Evolutionary conservation across 805 yeast species (phyloP).

Genomic region (Saturnispora saitoi): DNA sequence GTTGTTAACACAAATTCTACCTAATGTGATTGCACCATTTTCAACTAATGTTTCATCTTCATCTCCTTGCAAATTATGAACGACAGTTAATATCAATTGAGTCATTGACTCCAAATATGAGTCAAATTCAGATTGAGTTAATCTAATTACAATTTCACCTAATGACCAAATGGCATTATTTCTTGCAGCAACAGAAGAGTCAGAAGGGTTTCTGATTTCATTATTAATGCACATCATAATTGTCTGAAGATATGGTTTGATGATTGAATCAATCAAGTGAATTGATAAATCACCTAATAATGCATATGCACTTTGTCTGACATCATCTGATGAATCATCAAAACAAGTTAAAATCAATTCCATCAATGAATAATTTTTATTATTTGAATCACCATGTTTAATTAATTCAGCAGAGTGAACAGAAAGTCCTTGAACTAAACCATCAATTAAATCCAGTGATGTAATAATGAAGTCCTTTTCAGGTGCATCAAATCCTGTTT

Average conservation of each 20-base stretch:
- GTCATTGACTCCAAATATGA: constrained; percentile 49
- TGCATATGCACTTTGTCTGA: constrained; percentile 89
- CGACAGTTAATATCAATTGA: constrained; percentile 48
- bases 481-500: constrained; percentile 65
- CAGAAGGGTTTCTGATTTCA: constrained; percentile 50
- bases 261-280: constrained; percentile 37
- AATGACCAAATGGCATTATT: constrained; percentile 92
- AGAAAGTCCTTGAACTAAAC: constrained; percentile 83
- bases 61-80: constrained; percentile 37
- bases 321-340: constrained; percentile 72
- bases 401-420: constrained; percentile 50
- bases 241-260: constrained; percentile 40
- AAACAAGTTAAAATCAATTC: constrained; percentile 59
- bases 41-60: constrained; percentile 63
- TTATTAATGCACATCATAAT: constrained; percentile 59
- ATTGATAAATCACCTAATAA: constrained; percentile 84
- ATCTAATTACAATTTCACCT: constrained; percentile 73
- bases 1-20: constrained; percentile 64
- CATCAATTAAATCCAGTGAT: constrained; percentile 83
- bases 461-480: constrained; percentile 89
- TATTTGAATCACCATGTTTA: constrained; percentile 18
- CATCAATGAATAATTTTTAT: constrained; percentile 33
- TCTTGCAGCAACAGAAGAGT: constrained; percentile 49
- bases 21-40: constrained; percentile 83
- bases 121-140: constrained; percentile 36